phyloP scores from a whole-genome alignment of 164 flowering plant genomes.

The Tetracentron sinense region DNA sequence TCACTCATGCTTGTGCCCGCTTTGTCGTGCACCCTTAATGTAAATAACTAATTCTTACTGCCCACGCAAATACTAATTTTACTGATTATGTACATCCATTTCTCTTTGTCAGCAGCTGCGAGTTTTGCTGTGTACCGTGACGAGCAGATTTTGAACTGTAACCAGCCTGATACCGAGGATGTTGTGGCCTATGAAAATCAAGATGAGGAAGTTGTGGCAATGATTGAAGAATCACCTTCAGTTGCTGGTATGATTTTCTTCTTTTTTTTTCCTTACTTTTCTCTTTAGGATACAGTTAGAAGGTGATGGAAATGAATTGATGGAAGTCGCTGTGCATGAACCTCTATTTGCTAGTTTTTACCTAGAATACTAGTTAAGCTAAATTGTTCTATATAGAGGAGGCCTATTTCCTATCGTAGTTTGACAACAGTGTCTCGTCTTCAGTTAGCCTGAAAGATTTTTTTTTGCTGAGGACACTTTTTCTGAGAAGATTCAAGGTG shows the following conservation, averaged over 20 bases:
- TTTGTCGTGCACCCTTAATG: too few species aligned
- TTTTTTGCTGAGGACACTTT: too few species aligned
- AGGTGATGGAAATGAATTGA: background rate
- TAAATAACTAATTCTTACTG: too few species aligned
- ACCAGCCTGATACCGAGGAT: slow-evolving; percentile 74
- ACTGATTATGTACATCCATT: slow-evolving; percentile 4
- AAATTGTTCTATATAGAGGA: too few species aligned
- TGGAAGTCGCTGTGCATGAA: background rate
- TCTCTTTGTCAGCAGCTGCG: slow-evolving; percentile 11
- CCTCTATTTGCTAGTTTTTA: background rate
- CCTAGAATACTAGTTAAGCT: background rate
- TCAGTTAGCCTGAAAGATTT: too few species aligned
- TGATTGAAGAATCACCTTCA: slow-evolving; percentile 78
- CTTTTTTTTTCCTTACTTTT: background rate
- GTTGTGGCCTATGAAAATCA: slow-evolving; percentile 55
- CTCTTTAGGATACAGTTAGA: background rate
- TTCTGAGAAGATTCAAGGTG: too few species aligned
- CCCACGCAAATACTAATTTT: too few species aligned
- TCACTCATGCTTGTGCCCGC: too few species aligned
- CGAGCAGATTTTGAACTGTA: slow-evolving; percentile 58
- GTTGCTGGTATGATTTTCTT: slow-evolving; percentile 39
- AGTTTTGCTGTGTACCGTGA: slow-evolving; percentile 43
- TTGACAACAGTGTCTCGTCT: too few species aligned
- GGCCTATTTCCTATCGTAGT: too few species aligned
- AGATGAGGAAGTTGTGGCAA: slow-evolving; percentile 80